Evolutionary conservation across 305 asterid species (phyloP), one percentile per base, ranked within the genome.

Genomic region (Caryopteris hybrid): DNA sequence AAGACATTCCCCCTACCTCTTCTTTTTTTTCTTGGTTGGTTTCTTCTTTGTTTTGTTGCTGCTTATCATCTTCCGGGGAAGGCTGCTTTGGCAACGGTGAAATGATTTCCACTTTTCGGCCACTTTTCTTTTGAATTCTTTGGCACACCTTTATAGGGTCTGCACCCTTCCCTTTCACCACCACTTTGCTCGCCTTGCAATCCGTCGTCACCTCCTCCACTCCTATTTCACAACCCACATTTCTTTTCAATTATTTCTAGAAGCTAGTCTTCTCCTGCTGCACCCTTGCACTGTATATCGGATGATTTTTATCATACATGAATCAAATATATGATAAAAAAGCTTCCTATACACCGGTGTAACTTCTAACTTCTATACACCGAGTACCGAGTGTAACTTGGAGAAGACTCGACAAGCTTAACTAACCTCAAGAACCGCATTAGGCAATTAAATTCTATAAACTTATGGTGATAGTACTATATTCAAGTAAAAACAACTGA

Each of bases 151-250:
- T 83, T 57, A 77, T 8, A 20, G 90, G 90, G 72, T 87, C 90
- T 7, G 79, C 84, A 14, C 31, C 75, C 65, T 79, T 80, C 0
- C 85, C 87, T 74, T 81, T 87, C 78, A 87, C 88, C 76, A 84
- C 82, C 81, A 87, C 90, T 78, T 74, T 84, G 60, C 88, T 76
- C 8, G 82, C 80, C 86, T 76, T 87, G 76, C 61, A 79, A 74
- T 87, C 90, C 57, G 87, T 80, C 70, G 9, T 79, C 8, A 87
- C 87, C 13, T 68, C 86, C 80, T 83, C 88, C 80, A 87, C 86
- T 69, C 90, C 94, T 86, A 60, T 14, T 13, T 14, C 47, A 39
- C 45, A 10, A n/a, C n/a, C 2, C 45, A 39, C 33, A 27, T 27
- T 27, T 34, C n/a, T n/a, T n/a, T n/a, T n/a, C n/a, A n/a, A n/a